These are phyloP conservation scores for Cercis canadensis DNA, from an alignment of 306 rosid genomes.

Conservation along the genomic window DNA sequence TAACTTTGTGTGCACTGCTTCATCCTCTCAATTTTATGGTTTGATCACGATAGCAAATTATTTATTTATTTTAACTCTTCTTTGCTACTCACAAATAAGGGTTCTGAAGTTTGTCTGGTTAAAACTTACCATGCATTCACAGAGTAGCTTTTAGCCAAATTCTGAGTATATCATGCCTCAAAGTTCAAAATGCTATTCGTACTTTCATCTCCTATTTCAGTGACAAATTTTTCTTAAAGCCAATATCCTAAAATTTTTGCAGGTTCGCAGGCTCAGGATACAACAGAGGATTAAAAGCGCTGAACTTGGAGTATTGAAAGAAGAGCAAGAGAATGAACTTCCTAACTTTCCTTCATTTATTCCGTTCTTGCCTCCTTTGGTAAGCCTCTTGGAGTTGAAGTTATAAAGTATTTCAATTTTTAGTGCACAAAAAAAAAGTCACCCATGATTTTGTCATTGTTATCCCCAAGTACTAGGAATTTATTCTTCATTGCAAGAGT, in stretches of 20 bases:
- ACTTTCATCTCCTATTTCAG: background rate
- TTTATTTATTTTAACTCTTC: too few species aligned
- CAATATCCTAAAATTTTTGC: constrained; percentile 30
- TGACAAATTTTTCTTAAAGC: background rate
- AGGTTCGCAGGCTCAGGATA: constrained; percentile 97
- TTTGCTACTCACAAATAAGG: too few species aligned
- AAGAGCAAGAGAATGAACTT: constrained; percentile 86
- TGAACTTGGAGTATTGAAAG: constrained; percentile 67
- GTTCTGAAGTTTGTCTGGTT: too few species aligned
- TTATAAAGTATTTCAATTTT: constrained; percentile 7
- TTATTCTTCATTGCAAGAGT: constrained; percentile 15
- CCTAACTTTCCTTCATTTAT: constrained; percentile 93
- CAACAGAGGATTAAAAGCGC: constrained; percentile 87
- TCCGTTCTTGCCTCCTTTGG: constrained; percentile 98
- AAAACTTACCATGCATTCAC: too few species aligned
- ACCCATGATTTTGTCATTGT: too few species aligned
- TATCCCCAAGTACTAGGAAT: too few species aligned
- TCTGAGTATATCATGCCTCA: too few species aligned
- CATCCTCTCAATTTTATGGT: too few species aligned
- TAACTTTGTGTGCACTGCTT: too few species aligned
- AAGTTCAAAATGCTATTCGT: background rate
- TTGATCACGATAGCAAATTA: too few species aligned
- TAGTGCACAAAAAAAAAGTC: constrained; percentile 40
- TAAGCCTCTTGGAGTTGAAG: constrained; percentile 45
- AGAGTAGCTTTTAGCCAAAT: too few species aligned